Evolutionary conservation across 106 monocot genomes (phyloP), one percentile per base, ranked within the genome.

Genomic region (Allium sativum): DNA sequence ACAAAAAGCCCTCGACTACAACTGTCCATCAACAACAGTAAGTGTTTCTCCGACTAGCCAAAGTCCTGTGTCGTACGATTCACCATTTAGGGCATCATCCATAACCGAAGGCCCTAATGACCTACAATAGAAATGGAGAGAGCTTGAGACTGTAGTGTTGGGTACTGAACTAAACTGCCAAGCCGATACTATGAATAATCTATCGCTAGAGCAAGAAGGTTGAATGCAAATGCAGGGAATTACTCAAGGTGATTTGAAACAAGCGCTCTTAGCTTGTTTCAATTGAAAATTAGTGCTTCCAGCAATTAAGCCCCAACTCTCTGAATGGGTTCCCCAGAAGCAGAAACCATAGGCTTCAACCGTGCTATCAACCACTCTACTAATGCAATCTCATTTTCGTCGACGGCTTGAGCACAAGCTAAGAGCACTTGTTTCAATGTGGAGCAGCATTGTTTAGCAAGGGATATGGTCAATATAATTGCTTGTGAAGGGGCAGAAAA

Each of bases 381-480:
- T n/a, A n/a, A n/a, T n/a, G n/a, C n/a, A n/a, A n/a, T n/a, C n/a
- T n/a, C n/a, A n/a, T n/a, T n/a, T n/a, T n/a, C n/a, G n/a, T n/a
- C n/a, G n/a, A n/a, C n/a, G n/a, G n/a, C n/a, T n/a, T n/a, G n/a
- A n/a, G n/a, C n/a, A n/a, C n/a, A n/a, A n/a, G n/a, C n/a, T n/a
- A n/a, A n/a, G n/a, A n/a, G n/a, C n/a, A n/a, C n/a, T n/a, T n/a
- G n/a, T 18, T 90, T 95, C 18, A 82, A 52, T 45, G 80, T 83
- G 13, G 93, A 93, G 63, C 93, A 93, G 76, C 93, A 93, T 66
- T 90, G 94, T 72, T 70, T 95, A 44, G 94, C 94, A 3, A 81
- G 90, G 54, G 94, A 95, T 52, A 95, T 95, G 21, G 94, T 95
- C 17, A 95, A n/a, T n/a, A n/a, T n/a, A n/a, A n/a, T n/a, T n/a